A percentile compares a stretch with the other conserved stretches of the same genome.
These are phyloP conservation scores for Penicillium tannophilum DNA, from an alignment of 495 filamentous ascomycete species.

Conservation along the genomic window DNA sequence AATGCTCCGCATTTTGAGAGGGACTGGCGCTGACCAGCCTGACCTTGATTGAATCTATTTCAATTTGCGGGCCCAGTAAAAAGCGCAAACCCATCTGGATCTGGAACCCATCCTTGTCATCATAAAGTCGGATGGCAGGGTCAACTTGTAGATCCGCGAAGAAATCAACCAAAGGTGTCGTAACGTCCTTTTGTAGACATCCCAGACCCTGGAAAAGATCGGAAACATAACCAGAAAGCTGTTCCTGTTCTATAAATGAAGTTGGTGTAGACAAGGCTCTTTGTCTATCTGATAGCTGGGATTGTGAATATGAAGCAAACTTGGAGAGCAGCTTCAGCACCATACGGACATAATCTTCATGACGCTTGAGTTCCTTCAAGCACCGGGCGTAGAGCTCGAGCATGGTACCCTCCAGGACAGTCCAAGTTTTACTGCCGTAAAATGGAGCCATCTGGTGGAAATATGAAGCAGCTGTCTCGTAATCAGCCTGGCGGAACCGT, in stretches of 20 bases:
- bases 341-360: slow-evolving; percentile 78
- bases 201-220: slow-evolving; percentile 66
- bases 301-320: slow-evolving; percentile 51
- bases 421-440: slow-evolving; percentile 82
- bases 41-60: slow-evolving; percentile 65
- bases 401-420: slow-evolving; percentile 75
- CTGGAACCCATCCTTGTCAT: slow-evolving; percentile 76
- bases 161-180: slow-evolving; percentile 68
- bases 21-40: slow-evolving; percentile 53
- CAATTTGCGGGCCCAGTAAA: slow-evolving; percentile 69
- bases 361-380: slow-evolving; percentile 71
- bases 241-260: slow-evolving; percentile 53
- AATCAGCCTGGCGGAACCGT: slow-evolving; percentile 72
- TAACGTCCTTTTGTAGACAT: slow-evolving; percentile 63
- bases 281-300: slow-evolving; percentile 35
- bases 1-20: slow-evolving; percentile 42
- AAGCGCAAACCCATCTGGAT: slow-evolving; percentile 70
- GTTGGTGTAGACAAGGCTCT: slow-evolving; percentile 37
- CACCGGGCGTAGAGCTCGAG: slow-evolving; percentile 84
- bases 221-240: slow-evolving; percentile 62
- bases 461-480: slow-evolving; percentile 70
- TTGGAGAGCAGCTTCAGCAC: slow-evolving; percentile 76
- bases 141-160: slow-evolving; percentile 72
- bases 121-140: slow-evolving; percentile 67
- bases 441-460: slow-evolving; percentile 81